Conservation (phyloP, 2,329 filamentous ascomycete genomes). For the Ploettnerulaceae sp. region DNA sequence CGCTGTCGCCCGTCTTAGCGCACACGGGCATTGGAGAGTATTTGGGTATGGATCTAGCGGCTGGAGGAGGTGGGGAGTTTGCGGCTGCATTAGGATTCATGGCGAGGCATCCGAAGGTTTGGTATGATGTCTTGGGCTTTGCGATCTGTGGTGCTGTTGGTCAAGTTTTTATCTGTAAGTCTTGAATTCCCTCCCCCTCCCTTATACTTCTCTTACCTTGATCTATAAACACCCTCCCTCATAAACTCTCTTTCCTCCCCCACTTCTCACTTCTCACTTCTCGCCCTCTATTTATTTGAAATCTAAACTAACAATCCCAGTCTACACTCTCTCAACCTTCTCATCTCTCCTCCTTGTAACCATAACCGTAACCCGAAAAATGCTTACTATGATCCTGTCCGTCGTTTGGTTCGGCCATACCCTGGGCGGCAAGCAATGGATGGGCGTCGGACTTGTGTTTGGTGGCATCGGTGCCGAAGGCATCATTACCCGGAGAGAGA, state of each 20-base stretch:
- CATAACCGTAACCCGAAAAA: conserved; percentile 95
- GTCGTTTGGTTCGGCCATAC: conserved; percentile 92
- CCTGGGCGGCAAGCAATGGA: conserved; percentile 84
- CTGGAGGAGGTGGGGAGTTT: conserved; percentile 68
- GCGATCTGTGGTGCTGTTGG: conserved; percentile 86
- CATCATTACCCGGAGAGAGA: conserved; percentile 73
- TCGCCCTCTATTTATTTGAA: no score
- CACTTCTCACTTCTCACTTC: no score
- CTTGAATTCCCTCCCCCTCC: conserved; percentile 1
- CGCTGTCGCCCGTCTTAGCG: conserved; percentile 75
- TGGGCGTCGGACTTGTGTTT: conserved; percentile 89
- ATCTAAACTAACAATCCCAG: conserved; percentile 39
- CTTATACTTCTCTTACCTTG: no score
- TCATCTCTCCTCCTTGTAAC: conserved; percentile 89
- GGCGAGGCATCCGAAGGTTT: conserved; percentile 70
- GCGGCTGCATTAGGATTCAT: conserved; percentile 76
- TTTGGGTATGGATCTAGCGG: conserved; percentile 59
- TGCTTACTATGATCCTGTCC: conserved; percentile 97
- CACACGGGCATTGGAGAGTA: conserved; percentile 59
- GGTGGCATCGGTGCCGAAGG: conserved; percentile 92
- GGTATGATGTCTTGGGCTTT: conserved; percentile 85
- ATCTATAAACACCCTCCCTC: no score
- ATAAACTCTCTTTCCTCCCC: background rate
- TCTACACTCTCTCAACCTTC: conserved; percentile 90
- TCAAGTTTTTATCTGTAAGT: conserved; percentile 88